Conservation (phyloP, 768 basidiomycete species). For the Boletales sp. region DNA sequence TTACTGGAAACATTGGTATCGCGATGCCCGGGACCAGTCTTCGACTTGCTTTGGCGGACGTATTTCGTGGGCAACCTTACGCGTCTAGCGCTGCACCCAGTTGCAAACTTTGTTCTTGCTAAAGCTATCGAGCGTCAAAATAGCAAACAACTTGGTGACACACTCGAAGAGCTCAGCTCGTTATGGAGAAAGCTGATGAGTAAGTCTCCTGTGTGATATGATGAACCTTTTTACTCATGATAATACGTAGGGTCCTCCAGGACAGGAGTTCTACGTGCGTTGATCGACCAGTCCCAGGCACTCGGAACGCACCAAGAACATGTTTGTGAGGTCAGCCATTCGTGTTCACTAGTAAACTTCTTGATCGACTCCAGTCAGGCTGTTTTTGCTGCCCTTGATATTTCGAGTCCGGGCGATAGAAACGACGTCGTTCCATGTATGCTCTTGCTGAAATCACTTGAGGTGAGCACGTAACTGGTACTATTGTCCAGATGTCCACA, state of each 20-base stretch:
- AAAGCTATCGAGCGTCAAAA: conserved; percentile 66
- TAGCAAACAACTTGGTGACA: conserved; percentile 49
- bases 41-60: conserved; percentile 65
- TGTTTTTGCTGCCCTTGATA: conserved; percentile 55
- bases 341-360: background rate
- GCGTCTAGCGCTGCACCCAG: conserved; percentile 78
- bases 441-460: conserved; percentile 48
- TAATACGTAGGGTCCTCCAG: conserved; percentile 53
- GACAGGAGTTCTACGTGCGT: conserved; percentile 73
- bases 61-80: conserved; percentile 77
- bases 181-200: conserved; percentile 65
- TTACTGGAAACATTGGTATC: conserved; percentile 78
- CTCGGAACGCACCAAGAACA: conserved; percentile 46
- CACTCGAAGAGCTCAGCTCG: conserved; percentile 57
- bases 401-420: conserved; percentile 47
- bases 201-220: conserved; percentile 35
- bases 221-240: conserved; percentile 2
- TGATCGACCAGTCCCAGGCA: conserved; percentile 62
- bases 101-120: conserved; percentile 92
- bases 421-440: conserved; percentile 63
- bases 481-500: background rate
- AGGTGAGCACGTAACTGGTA: conserved; percentile 37
- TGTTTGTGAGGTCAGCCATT: conserved; percentile 52
- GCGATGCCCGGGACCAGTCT: conserved; percentile 57
- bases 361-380: conserved; percentile 42